These are phyloP conservation scores for Leccinum huronense DNA, from an alignment of 1,284 basidiomycete genomes.

Conservation along the genomic window DNA sequence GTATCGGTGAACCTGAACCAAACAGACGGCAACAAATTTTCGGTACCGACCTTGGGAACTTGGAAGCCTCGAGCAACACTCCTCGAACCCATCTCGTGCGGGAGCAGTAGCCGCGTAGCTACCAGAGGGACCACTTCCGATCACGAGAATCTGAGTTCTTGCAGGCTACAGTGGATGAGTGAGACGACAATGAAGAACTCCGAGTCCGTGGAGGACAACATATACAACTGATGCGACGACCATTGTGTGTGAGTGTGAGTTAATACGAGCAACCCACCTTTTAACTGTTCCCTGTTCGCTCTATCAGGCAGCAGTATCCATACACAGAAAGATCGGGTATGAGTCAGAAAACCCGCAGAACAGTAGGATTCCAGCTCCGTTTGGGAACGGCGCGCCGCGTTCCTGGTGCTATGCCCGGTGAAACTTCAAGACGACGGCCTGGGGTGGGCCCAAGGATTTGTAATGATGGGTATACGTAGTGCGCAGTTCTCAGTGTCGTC, in stretches of 20 bases:
- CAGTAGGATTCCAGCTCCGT: neutral
- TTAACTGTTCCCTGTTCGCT: neutral
- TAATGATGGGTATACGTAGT: neutral
- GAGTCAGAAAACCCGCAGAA: neutral
- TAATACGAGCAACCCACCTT: neutral
- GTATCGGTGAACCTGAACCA: neutral
- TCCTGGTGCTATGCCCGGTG: neutral
- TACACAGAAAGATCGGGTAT: neutral
- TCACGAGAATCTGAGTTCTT: conserved; percentile 1
- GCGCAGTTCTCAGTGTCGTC: neutral
- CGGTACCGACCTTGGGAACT: conserved; percentile 1
- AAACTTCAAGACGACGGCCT: neutral
- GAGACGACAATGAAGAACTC: neutral
- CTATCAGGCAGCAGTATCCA: neutral
- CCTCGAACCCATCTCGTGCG: conserved; percentile 2
- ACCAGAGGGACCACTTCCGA: neutral
- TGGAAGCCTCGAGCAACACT: conserved; percentile 1
- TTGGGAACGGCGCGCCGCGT: neutral
- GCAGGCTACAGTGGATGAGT: neutral
- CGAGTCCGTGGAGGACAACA: neutral
- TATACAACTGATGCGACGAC: neutral
- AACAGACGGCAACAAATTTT: neutral
- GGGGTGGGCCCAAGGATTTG: neutral
- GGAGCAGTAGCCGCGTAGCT: conserved; percentile 1
- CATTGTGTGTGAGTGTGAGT: conserved; percentile 1